Evolutionary conservation across 139 green algal species (phyloP), one percentile per base, ranked within the genome.

Genomic region (Tetraselmis chui): DNA sequence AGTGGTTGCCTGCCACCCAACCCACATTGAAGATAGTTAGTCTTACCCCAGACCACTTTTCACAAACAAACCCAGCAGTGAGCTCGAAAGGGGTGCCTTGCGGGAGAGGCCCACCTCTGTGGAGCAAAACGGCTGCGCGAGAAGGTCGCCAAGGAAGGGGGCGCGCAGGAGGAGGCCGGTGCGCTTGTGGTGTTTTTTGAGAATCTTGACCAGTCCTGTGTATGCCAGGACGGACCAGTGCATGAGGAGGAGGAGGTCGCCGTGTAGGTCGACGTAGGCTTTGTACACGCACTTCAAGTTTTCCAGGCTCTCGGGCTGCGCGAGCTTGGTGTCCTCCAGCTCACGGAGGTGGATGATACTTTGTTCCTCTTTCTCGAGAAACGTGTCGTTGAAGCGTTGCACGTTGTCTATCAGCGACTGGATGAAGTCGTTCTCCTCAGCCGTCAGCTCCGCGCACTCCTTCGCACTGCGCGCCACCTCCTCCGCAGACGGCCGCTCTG

Each of bases 101-200:
- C 91, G 27, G 88, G 89, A 81, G 95, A 96, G 26, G 92, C 91
- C 89, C 92, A 95, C 89, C 85, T 93, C 92, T 2, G 92, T 90
- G 28, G 88, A 94, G 84, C 92, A 96, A 82, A 95, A 95, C 31
- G 93, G 92, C 85, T 96, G 93, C 0, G 79, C 85, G 2, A 95
- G 88, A 59, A 97, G 86, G 77, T 96, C 87, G 18, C 86, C 79
- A 30, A 97, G 89, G 31, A 93, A 89, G 1, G 89, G 90, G 1
- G 89, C 89, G 0, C 83, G 81, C 32, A 95, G 84, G 59, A 89
- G 82, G 29, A 91, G 82, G 25, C 92, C 91, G 0, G 93, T 97
- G 26, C 92, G 88, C 89, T 96, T 97, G 86, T 92, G 87, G 78
- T 97, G 93, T 87, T 97, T 97, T 87, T 97, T 97, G n/a, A 97